These are phyloP conservation scores for Sequoiadendron giganteum DNA, from an alignment of 75 land plant genomes.

Conservation along the genomic window DNA sequence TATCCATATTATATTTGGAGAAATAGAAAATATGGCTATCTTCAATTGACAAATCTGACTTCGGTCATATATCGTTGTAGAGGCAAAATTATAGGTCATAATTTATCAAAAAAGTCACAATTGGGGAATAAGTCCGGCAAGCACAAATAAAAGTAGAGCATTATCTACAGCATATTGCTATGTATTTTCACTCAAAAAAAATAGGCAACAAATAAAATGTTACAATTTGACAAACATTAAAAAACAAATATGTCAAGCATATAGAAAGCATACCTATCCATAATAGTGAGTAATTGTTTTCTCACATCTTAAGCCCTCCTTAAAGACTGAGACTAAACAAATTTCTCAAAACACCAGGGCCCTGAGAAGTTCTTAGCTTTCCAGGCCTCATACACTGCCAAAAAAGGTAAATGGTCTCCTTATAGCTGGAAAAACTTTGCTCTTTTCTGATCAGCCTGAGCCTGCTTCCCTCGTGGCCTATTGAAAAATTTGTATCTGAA, in stretches of 20 bases:
- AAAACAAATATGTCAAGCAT: background rate
- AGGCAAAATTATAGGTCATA: too few relatives aligned
- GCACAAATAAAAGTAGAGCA: too few relatives aligned
- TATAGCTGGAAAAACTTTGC: conserved; percentile 33
- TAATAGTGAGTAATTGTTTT: conserved; percentile 83
- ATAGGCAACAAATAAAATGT: background rate
- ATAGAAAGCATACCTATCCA: conserved; percentile 63
- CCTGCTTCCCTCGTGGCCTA: conserved; percentile 15
- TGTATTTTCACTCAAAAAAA: background rate
- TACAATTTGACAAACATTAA: background rate
- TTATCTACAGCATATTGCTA: too few relatives aligned
- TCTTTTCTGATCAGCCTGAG: conserved; percentile 17
- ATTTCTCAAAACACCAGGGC: conserved; percentile 37
- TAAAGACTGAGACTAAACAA: conserved; percentile 80
- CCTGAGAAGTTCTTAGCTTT: conserved; percentile 16
- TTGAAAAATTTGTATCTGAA: conserved; percentile 21
- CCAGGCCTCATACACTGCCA: conserved; percentile 23
- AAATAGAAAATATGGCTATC: too few relatives aligned
- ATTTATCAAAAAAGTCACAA: too few relatives aligned
- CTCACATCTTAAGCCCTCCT: conserved; percentile 91
- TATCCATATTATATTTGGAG: too few relatives aligned
- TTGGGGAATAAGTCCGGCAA: too few relatives aligned
- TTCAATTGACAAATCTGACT: too few relatives aligned
- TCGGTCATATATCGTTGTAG: too few relatives aligned
- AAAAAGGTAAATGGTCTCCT: conserved; percentile 39